Conservation (phyloP, 768 basidiomycete genomes). For the Collybia sp. region DNA sequence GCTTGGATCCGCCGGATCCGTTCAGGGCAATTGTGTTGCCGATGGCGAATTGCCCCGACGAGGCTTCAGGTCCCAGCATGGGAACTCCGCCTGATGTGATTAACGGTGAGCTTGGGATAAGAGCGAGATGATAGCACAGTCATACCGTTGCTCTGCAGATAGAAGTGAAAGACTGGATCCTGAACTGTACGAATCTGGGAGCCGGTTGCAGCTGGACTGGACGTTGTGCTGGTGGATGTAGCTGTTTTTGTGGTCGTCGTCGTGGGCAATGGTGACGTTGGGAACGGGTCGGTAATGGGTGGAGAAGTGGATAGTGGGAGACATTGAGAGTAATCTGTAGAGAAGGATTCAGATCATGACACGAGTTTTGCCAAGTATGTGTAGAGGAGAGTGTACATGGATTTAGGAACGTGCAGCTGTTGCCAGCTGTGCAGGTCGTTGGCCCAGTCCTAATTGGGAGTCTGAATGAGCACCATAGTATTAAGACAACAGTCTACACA, state of each 20-base stretch:
- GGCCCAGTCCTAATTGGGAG: conserved; percentile 29
- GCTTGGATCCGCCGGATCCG: conserved; percentile 31
- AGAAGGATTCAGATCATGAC: neutral
- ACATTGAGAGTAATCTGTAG: conserved; percentile 50
- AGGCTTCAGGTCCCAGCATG: conserved; percentile 46
- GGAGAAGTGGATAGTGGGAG: conserved; percentile 31
- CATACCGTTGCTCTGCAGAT: conserved; percentile 46
- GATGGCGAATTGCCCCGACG: conserved; percentile 47
- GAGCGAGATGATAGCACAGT: neutral
- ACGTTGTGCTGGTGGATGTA: conserved; percentile 20
- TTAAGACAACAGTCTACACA: neutral
- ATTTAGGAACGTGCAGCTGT: conserved; percentile 35
- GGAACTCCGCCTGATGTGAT: conserved; percentile 35
- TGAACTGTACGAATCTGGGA: conserved; percentile 50
- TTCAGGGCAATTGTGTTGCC: conserved; percentile 41
- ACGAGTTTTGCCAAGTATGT: neutral
- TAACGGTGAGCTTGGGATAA: neutral
- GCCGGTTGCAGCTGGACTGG: conserved; percentile 31
- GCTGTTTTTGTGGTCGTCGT: conserved; percentile 14
- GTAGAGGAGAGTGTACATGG: conserved; percentile 21
- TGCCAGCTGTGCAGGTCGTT: conserved; percentile 38
- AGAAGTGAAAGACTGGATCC: conserved; percentile 52
- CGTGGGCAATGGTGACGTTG: conserved; percentile 23
- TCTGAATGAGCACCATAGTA: neutral
- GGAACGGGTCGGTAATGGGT: conserved; percentile 14